Evolutionary conservation across 139 green algal genomes (phyloP).

Genomic region (Picochlorum sp.): DNA sequence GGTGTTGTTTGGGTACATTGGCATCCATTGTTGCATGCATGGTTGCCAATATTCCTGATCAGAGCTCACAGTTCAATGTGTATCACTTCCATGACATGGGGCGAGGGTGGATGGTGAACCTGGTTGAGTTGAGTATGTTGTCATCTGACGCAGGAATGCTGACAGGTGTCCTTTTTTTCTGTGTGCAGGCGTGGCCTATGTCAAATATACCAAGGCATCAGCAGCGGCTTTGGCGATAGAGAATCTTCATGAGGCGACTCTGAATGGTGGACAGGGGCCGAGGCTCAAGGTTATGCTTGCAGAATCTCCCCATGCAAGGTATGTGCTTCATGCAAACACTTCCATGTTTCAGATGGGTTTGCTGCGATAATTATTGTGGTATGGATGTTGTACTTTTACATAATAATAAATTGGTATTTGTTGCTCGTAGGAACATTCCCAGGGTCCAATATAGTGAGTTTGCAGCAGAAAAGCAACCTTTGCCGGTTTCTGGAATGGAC

Average conservation of each 20-base stretch:
- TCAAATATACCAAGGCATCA: conserved; percentile 77
- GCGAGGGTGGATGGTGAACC: neutral
- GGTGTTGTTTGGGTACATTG: too few species aligned
- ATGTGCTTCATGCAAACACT: neutral
- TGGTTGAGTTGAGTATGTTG: conserved; percentile 3
- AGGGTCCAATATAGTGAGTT: too few species aligned
- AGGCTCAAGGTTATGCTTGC: conserved; percentile 83
- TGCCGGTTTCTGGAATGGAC: conserved; percentile 26
- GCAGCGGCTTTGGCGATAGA: conserved; percentile 73
- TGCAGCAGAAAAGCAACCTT: too few species aligned
- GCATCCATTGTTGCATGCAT: neutral
- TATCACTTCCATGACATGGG: neutral
- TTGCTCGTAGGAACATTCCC: too few species aligned
- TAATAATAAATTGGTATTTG: too few species aligned
- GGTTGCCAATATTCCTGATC: neutral
- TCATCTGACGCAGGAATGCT: neutral
- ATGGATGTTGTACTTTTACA: too few species aligned
- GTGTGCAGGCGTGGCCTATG: conserved; percentile 65
- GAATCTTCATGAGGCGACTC: conserved; percentile 65
- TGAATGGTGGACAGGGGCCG: conserved; percentile 77
- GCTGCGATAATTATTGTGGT: too few species aligned
- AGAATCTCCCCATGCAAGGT: conserved; percentile 57
- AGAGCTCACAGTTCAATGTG: neutral
- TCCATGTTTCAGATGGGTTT: too few species aligned
- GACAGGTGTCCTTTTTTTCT: neutral